Evolutionary conservation across 768 basidiomycete genomes (phyloP).

Genomic region (Boletus huronensis): DNA sequence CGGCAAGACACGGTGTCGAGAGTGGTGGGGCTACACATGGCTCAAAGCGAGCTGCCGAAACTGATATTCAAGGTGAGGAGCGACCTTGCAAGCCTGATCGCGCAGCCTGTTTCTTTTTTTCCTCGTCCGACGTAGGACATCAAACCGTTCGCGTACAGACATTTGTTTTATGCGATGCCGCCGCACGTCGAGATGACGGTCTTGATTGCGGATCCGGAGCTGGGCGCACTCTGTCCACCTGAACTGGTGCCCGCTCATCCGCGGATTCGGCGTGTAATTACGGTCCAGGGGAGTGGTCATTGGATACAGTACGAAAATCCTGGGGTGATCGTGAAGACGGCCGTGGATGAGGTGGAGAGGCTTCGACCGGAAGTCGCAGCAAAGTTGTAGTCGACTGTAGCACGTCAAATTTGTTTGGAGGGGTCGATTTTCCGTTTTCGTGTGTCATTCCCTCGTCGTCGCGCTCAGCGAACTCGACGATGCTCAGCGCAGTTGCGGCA

Average conservation of each 20-base stretch:
- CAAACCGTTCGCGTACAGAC: conserved; percentile 12
- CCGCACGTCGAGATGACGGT: conserved; percentile 14
- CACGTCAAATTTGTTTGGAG: no score
- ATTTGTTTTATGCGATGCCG: conserved; percentile 8
- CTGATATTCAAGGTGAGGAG: conserved; percentile 7
- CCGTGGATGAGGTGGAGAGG: conserved; percentile 8
- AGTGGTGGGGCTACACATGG: conserved; percentile 7
- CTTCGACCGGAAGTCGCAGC: neutral
- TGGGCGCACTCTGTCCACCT: neutral
- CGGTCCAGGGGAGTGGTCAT: conserved; percentile 11
- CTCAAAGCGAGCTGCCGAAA: conserved; percentile 3
- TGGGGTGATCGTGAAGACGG: conserved; percentile 1
- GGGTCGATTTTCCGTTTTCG: conserved; percentile 7
- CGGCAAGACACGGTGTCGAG: conserved; percentile 12
- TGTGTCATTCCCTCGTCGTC: neutral
- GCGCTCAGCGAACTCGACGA: conserved; percentile 19
- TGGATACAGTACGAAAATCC: conserved; percentile 17
- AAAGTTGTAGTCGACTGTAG: no score
- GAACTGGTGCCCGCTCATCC: conserved; percentile 6
- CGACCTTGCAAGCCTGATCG: neutral
- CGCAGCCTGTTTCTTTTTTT: no score
- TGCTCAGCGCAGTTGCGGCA: conserved; percentile 74
- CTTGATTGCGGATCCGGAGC: conserved; percentile 11
- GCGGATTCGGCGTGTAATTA: neutral
- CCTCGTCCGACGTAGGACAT: conserved; percentile 7